Conservation (phyloP, 2,329 filamentous ascomycete genomes). For the Botrytis elliptica region DNA sequence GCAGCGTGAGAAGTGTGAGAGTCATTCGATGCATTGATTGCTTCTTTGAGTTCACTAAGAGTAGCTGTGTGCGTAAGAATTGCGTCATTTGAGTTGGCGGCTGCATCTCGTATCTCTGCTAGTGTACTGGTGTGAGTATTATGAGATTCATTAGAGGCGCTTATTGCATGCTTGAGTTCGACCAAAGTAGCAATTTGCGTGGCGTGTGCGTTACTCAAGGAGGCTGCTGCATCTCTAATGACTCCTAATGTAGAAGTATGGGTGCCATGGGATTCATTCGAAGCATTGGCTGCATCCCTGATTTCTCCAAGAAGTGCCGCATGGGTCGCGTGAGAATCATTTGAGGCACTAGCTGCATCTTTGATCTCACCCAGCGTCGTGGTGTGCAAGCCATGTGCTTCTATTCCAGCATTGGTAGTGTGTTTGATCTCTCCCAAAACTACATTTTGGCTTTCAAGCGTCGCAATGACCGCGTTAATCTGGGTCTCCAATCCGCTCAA, state of each 20-base stretch:
- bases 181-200: conserved; percentile 23
- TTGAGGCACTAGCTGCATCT: conserved; percentile 8
- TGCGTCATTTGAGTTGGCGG: conserved; percentile 17
- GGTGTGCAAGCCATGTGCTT: conserved; percentile 31
- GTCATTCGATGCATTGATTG: conserved; percentile 18
- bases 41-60: conserved; percentile 26
- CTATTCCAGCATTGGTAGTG: conserved; percentile 12
- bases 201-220: conserved; percentile 17
- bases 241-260: conserved; percentile 20
- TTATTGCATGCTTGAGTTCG: conserved; percentile 9
- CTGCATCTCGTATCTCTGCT: conserved; percentile 28
- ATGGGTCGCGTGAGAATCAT: conserved; percentile 23
- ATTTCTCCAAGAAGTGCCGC: conserved; percentile 24
- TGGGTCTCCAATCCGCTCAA: conserved; percentile 2
- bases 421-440: conserved; percentile 25
- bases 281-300: conserved; percentile 25
- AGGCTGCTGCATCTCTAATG: conserved; percentile 19
- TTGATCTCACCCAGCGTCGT: conserved; percentile 22
- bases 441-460: conserved; percentile 28
- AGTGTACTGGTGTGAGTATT: conserved; percentile 27
- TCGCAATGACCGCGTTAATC: not conserved
- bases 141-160: conserved; percentile 19
- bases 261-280: conserved; percentile 26
- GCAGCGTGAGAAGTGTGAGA: conserved; percentile 23
- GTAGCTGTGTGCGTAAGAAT: conserved; percentile 29